A percentile compares a stretch with the other conserved stretches of the same genome.
These are phyloP conservation scores for Globisporangium paroecandrum DNA, from an alignment of 352 stramenopile species.

Conservation along the genomic window DNA sequence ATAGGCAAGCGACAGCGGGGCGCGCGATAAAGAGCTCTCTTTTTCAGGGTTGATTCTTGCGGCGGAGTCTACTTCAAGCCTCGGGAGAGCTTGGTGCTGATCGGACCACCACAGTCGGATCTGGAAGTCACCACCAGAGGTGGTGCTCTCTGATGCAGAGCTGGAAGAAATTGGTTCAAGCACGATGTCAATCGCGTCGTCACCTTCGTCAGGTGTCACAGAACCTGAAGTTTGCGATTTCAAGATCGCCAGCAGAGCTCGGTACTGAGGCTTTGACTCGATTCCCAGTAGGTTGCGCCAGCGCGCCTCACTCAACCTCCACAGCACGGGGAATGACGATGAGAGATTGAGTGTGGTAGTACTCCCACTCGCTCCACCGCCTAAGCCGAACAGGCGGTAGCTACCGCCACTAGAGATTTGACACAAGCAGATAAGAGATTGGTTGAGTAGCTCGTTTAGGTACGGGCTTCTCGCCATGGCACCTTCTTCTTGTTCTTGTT, in stretches of 20 bases:
- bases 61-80: background rate
- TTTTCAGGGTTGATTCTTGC: background rate
- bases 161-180: background rate
- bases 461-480: background rate
- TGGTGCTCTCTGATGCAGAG: background rate
- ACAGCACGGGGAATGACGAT: background rate
- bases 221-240: background rate
- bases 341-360: background rate
- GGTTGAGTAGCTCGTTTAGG: background rate
- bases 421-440: conserved; percentile 6
- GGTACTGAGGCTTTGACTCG: background rate
- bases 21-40: background rate
- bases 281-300: conserved; percentile 5
- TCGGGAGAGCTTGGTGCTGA: background rate
- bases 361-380: background rate
- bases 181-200: background rate
- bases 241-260: background rate
- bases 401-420: background rate
- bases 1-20: conserved; percentile 12
- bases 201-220: background rate
- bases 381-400: no score
- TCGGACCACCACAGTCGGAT: conserved; percentile 3
- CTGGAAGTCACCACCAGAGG: background rate
- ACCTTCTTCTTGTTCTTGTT: background rate
- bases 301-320: conserved; percentile 1